Evolutionary conservation across 805 yeast species (phyloP).

Genomic region (Pichia rugopelliculosa): DNA sequence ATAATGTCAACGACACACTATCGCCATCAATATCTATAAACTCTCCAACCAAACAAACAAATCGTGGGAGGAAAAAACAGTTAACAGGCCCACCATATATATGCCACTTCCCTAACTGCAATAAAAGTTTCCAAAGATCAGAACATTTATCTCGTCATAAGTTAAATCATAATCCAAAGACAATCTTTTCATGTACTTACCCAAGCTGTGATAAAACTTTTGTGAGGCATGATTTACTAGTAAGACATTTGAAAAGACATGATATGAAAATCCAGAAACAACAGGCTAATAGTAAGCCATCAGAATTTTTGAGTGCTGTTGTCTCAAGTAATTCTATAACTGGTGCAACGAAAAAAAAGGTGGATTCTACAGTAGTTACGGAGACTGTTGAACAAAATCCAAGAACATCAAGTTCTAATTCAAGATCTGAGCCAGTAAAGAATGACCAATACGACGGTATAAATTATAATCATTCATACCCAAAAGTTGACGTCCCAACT

Average conservation of each 20-base stretch:
- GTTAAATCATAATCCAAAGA: slow-evolving; percentile 51
- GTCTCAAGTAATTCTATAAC: slow-evolving; percentile 4
- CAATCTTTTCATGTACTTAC: slow-evolving; percentile 43
- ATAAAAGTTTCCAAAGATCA: slow-evolving; percentile 49
- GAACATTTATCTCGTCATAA: slow-evolving; percentile 62
- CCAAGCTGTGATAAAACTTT: slow-evolving; percentile 51
- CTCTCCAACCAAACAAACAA: background rate
- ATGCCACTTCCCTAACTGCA: slow-evolving; percentile 44
- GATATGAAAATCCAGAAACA: slow-evolving; percentile 19
- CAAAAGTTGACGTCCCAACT: background rate
- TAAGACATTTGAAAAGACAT: slow-evolving; percentile 40
- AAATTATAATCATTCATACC: background rate
- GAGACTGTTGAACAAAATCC: slow-evolving; percentile 21
- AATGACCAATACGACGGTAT: background rate
- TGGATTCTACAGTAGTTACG: slow-evolving; percentile 14
- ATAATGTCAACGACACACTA: background rate
- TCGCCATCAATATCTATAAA: background rate
- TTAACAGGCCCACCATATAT: slow-evolving; percentile 24
- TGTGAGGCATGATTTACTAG: slow-evolving; percentile 51
- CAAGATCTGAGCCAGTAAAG: background rate
- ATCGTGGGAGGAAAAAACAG: slow-evolving; percentile 14
- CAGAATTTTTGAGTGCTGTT: slow-evolving; percentile 8
- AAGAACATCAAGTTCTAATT: background rate
- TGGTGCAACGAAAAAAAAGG: background rate
- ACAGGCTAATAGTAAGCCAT: background rate